A percentile compares a stretch with the other conserved stretches of the same genome.
Evolutionary conservation across 345 rosid genomes (phyloP).

Genomic region (Lumnitzera racemosa): DNA sequence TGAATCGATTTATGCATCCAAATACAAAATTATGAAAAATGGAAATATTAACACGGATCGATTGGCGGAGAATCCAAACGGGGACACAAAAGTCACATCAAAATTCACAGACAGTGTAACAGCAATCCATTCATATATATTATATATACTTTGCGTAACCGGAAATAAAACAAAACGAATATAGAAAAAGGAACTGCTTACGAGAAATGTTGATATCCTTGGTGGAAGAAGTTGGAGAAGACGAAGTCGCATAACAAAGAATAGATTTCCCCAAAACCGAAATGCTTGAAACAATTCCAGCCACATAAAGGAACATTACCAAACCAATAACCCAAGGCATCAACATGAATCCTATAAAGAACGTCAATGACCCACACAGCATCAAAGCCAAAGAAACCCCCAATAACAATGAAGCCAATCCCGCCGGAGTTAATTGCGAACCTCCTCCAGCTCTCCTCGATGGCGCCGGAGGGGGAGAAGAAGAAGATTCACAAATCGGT

Average conservation of each 20-base stretch:
- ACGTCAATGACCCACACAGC: constrained; percentile 91
- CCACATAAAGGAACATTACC: constrained; percentile 65
- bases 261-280: constrained; percentile 64
- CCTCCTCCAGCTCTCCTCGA: constrained; percentile 10
- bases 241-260: constrained; percentile 44
- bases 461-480: constrained; percentile 1
- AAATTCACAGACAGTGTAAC: too few relatives aligned
- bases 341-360: constrained; percentile 82
- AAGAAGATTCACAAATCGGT: constrained; percentile 29
- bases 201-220: constrained; percentile 40
- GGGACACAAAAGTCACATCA: too few relatives aligned
- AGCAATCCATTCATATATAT: too few relatives aligned
- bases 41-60: too few relatives aligned
- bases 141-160: too few relatives aligned
- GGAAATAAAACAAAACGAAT: too few relatives aligned
- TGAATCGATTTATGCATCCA: too few relatives aligned
- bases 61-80: too few relatives aligned
- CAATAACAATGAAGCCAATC: constrained; percentile 71
- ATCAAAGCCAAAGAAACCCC: constrained; percentile 76
- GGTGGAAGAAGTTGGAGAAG: constrained; percentile 19
- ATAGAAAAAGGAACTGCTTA: too few relatives aligned
- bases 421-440: constrained; percentile 57
- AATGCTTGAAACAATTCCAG: constrained; percentile 68
- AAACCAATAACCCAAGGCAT: constrained; percentile 94
- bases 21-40: too few relatives aligned